Evolutionary conservation across 345 rosid species (phyloP).

Genomic region (Salix brachista): DNA sequence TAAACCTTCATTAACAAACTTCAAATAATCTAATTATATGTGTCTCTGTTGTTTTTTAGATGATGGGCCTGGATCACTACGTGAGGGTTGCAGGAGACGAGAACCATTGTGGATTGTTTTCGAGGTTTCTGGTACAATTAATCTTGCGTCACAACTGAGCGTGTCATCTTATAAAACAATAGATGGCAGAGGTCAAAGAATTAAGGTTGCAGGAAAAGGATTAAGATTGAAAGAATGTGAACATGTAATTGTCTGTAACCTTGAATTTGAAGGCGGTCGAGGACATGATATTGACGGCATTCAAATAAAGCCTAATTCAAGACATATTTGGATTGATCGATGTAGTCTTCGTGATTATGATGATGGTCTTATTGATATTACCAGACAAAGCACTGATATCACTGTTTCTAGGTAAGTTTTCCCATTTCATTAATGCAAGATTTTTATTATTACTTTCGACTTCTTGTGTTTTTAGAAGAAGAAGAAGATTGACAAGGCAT

Average conservation of each 20-base stretch:
- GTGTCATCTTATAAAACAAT: conserved; percentile 87
- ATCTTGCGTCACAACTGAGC: conserved; percentile 51
- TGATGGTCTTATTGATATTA: conserved; percentile 92
- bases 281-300: conserved; percentile 85
- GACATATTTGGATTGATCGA: conserved; percentile 84
- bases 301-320: conserved; percentile 89
- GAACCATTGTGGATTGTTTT: conserved; percentile 93
- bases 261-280: conserved; percentile 82
- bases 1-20: not conserved
- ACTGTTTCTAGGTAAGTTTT: conserved; percentile 69
- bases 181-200: conserved; percentile 90
- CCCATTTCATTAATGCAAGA: too few relatives aligned
- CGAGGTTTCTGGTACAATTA: conserved; percentile 72
- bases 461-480: too few relatives aligned
- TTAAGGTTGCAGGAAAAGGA: conserved; percentile 81
- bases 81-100: conserved; percentile 70
- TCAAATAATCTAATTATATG: not conserved
- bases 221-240: conserved; percentile 77
- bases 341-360: conserved; percentile 83
- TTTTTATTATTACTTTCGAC: too few relatives aligned
- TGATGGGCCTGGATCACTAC: conserved; percentile 84
- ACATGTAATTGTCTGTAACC: conserved; percentile 76
- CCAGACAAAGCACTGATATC: conserved; percentile 85
- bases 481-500: too few relatives aligned
- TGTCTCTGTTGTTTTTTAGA: conserved; percentile 30